Conservation (phyloP, 2,329 filamentous ascomycete species). For the Diplocarpon mali region DNA sequence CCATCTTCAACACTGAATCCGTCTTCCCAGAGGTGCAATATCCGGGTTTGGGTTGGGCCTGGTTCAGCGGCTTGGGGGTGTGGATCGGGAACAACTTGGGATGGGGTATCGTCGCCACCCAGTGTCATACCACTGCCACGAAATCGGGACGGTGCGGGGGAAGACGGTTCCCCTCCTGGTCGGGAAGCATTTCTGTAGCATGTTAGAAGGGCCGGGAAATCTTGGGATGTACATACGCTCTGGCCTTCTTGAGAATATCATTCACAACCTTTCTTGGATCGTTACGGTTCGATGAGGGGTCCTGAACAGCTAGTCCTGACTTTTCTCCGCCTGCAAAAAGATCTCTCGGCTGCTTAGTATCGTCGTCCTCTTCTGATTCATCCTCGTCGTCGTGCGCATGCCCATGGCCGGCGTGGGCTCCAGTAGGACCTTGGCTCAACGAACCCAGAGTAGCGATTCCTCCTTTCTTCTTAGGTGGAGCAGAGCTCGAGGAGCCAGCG, state of each 20-base stretch:
- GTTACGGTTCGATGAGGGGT: conserved; percentile 34
- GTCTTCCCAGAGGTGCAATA: conserved; percentile 71
- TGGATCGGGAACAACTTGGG: conserved; percentile 56
- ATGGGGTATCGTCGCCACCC: conserved; percentile 66
- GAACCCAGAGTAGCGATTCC: conserved; percentile 52
- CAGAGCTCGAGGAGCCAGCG: conserved; percentile 17
- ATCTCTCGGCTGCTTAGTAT: conserved; percentile 50
- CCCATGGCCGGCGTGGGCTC: conserved; percentile 30
- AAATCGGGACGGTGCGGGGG: conserved; percentile 44
- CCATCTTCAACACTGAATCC: conserved; percentile 82
- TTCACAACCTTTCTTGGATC: conserved; percentile 46
- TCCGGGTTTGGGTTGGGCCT: conserved; percentile 44
- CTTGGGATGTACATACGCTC: conserved; percentile 34
- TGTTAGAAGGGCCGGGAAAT: background rate
- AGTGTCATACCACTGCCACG: conserved; percentile 63
- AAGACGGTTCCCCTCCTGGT: conserved; percentile 38
- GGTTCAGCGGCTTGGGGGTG: conserved; percentile 21
- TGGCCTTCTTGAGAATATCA: conserved; percentile 54
- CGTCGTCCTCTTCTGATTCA: conserved; percentile 46
- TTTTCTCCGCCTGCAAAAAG: conserved; percentile 80
- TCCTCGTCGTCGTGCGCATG: conserved; percentile 45
- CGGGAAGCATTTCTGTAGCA: conserved; percentile 46
- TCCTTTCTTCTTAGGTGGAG: conserved; percentile 22
- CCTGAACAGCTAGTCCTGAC: conserved; percentile 59
- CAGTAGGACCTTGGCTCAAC: conserved; percentile 26